These are phyloP conservation scores for Candolleomyces aberdarensis DNA, from an alignment of 768 basidiomycete species.

Conservation along the genomic window DNA sequence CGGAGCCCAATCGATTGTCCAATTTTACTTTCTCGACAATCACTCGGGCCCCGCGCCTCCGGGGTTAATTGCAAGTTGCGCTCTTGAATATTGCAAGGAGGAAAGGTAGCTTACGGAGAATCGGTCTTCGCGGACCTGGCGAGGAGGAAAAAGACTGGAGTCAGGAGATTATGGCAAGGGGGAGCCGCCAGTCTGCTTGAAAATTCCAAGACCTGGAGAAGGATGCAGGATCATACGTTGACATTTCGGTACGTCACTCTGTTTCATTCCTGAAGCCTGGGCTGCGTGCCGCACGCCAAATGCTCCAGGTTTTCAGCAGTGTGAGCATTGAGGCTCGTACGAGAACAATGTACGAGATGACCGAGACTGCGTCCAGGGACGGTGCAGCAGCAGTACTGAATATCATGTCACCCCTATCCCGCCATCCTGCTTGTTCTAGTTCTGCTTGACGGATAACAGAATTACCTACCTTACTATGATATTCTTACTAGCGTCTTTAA, in stretches of 20 bases:
- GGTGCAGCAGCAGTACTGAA: slow-evolving; percentile 20
- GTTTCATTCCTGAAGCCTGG: not conserved
- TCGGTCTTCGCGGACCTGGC: slow-evolving; percentile 27
- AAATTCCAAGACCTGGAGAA: slow-evolving; percentile 41
- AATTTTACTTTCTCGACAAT: too few species aligned
- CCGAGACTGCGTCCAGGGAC: slow-evolving; percentile 39
- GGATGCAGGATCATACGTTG: slow-evolving; percentile 35
- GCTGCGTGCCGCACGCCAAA: too few species aligned
- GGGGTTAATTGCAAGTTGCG: slow-evolving; percentile 40
- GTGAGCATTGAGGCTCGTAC: slow-evolving; percentile 49
- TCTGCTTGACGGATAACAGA: slow-evolving; percentile 25
- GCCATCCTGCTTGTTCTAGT: not conserved
- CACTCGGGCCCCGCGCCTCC: too few species aligned
- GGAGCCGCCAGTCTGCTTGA: slow-evolving; percentile 37
- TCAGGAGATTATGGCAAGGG: slow-evolving; percentile 26
- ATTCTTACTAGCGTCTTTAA: slow-evolving; percentile 44
- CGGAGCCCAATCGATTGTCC: too few species aligned
- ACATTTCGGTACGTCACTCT: slow-evolving; percentile 32
- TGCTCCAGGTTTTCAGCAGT: slow-evolving; percentile 42
- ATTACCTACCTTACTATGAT: slow-evolving; percentile 48
- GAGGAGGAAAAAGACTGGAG: slow-evolving; percentile 1
- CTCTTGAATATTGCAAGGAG: slow-evolving; percentile 39
- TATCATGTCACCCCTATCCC: not conserved
- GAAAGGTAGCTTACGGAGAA: slow-evolving; percentile 41
- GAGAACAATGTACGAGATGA: slow-evolving; percentile 39